Evolutionary conservation across 345 rosid species (phyloP).

Genomic region (Eucalyptus curtisii): DNA sequence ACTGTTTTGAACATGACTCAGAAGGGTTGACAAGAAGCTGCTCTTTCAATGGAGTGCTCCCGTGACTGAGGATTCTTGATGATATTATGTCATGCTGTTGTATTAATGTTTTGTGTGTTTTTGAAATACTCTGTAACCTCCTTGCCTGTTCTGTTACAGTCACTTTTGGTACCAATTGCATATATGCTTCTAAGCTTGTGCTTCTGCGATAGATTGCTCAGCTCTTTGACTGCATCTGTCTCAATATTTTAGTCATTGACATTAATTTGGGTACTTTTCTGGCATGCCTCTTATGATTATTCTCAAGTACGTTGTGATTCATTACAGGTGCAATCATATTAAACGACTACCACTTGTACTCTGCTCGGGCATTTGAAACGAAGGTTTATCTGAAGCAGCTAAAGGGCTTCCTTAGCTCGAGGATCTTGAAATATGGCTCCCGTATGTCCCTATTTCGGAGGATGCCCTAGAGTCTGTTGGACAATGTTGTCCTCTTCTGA

Average conservation of each 20-base stretch:
- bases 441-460: background rate
- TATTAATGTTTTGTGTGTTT: too few relatives aligned
- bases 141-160: background rate
- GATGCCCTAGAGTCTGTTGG: background rate
- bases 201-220: too few relatives aligned
- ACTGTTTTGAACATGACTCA: too few relatives aligned
- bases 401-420: background rate
- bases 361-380: constrained; percentile 15
- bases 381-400: background rate
- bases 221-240: too few relatives aligned
- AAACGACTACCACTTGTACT: constrained; percentile 23
- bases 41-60: too few relatives aligned
- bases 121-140: background rate
- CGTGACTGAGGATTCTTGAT: too few relatives aligned
- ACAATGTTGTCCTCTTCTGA: too few relatives aligned
- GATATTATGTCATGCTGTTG: too few relatives aligned
- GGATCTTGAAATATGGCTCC: background rate
- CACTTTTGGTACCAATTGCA: too few relatives aligned
- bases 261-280: background rate
- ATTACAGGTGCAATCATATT: constrained; percentile 32
- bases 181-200: too few relatives aligned
- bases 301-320: background rate
- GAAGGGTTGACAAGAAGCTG: too few relatives aligned
- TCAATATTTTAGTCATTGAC: too few relatives aligned
- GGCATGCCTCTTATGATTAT: background rate